Percentiles rank a stretch among this genome's conserved stretches.
Conservation (phyloP, 257 asterid species). For the Rauvolfia tetraphylla region DNA sequence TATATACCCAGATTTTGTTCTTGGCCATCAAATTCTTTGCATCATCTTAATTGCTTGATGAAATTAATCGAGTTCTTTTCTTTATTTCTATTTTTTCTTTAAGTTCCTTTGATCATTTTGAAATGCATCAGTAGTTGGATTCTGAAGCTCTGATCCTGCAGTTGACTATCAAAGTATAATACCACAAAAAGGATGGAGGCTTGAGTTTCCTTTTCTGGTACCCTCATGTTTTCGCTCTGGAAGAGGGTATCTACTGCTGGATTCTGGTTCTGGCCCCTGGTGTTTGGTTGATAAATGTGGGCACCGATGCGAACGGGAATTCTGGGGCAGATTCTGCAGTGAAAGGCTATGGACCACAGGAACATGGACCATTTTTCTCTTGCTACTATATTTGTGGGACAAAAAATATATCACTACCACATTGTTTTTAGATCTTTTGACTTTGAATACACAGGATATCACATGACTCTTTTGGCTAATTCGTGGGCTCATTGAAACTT, state of each 20-base stretch:
- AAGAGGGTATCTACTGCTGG: neutral
- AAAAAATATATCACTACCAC: neutral
- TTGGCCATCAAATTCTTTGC: conserved; percentile 7
- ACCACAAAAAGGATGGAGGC: neutral
- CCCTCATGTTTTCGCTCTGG: neutral
- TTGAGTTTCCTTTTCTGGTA: neutral
- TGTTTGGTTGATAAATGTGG: neutral
- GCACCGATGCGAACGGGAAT: conserved; percentile 6
- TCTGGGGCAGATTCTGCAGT: neutral
- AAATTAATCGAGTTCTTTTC: neutral
- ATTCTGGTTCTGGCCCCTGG: conserved; percentile 5
- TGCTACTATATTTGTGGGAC: neutral
- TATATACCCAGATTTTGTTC: conserved; percentile 21
- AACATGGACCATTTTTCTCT: neutral
- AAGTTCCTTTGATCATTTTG: neutral
- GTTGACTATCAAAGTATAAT: neutral
- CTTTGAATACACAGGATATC: neutral
- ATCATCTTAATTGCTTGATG: neutral
- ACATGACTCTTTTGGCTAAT: neutral
- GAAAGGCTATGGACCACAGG: conserved; percentile 5
- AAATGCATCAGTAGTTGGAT: neutral
- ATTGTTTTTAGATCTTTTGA: neutral
- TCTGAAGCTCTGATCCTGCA: neutral
- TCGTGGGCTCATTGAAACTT: neutral
- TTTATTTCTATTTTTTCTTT: neutral